A percentile compares a stretch with the other conserved stretches of the same genome.
Conservation (phyloP, 106 monocot genomes). For the Gastrodia elata region DNA sequence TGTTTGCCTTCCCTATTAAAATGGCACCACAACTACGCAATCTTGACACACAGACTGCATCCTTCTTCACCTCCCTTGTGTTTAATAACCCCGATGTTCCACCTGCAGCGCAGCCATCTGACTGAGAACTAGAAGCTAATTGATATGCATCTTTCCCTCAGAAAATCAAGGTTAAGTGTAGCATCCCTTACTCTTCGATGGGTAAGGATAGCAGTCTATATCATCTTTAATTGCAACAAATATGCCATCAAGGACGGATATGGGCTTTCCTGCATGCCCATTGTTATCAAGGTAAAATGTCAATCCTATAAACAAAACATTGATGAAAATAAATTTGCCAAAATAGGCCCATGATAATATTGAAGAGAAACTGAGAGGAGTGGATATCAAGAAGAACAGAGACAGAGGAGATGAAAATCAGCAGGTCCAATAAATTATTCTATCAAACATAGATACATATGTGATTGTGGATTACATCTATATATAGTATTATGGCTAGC, state of each 20-base stretch:
- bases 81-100: constrained; percentile 70
- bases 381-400: too few relatives aligned
- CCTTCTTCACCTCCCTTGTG: constrained; percentile 45
- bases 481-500: too few relatives aligned
- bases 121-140: constrained; percentile 4
- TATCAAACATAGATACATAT: too few relatives aligned
- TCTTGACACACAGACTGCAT: constrained; percentile 88
- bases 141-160: not conserved
- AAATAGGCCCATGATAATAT: too few relatives aligned
- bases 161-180: not conserved
- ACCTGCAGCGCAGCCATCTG: constrained; percentile 37
- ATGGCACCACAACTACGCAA: constrained; percentile 83
- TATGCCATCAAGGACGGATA: constrained; percentile 93
- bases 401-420: too few relatives aligned
- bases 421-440: too few relatives aligned
- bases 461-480: too few relatives aligned
- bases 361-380: too few relatives aligned
- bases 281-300: not conserved
- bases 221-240: constrained; percentile 98
- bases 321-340: too few relatives aligned
- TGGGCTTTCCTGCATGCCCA: constrained; percentile 47
- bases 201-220: constrained; percentile 84
- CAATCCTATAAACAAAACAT: not conserved
- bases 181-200: constrained; percentile 48
- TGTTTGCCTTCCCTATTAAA: constrained; percentile 92